Evolutionary conservation across 108 stramenopile genomes (phyloP), one percentile per base, ranked within the genome.

Genomic region (Nitzschia sp.): DNA sequence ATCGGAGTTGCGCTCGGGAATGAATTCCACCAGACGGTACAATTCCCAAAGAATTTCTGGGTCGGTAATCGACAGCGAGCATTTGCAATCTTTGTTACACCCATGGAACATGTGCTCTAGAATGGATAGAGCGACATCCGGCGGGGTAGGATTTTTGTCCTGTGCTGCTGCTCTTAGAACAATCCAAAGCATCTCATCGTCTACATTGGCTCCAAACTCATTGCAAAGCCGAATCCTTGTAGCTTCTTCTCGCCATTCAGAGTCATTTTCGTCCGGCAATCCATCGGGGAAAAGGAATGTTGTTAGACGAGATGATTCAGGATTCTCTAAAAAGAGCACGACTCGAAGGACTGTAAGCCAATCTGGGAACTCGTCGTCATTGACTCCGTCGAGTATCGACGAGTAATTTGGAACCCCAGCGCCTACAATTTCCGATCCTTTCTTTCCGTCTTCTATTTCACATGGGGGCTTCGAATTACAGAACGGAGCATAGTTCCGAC

Each of bases 131-230:
- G 86, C 84, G 21, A 80, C 80, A 31, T 71, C 46, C 0, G 66
- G 53, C 38, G 59, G 53, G 2, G 74, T 58, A 17, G 48, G 53
- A 8, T 25, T 47, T 13, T 47, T 55, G 27, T 45, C 32, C 22
- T 3, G 3, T 1, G 50, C 21, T 30, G 69, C 66, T 11, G 75
- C 62, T 48, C 63, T 58, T 2, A 91, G 25, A 50, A 91, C 52
- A 35, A 85, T 76, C 71, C 78, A 73, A 44, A 91, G 32, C 75
- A 86, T 81, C 27, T 82, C 83, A 62, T 88, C 83, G 61, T 87
- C 84, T 16, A 91, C 68, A 61, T 83, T 81, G n/a, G 62, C 55
- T 6, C 86, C 82, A 69, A 72, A 76, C 36, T 63, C 53, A 47
- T 68, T 67, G 61, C 83, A 87, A 17, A 78, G 36, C 1, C 74